Evolutionary conservation across 306 rosid genomes (phyloP).

Genomic region (Vigna radiata): DNA sequence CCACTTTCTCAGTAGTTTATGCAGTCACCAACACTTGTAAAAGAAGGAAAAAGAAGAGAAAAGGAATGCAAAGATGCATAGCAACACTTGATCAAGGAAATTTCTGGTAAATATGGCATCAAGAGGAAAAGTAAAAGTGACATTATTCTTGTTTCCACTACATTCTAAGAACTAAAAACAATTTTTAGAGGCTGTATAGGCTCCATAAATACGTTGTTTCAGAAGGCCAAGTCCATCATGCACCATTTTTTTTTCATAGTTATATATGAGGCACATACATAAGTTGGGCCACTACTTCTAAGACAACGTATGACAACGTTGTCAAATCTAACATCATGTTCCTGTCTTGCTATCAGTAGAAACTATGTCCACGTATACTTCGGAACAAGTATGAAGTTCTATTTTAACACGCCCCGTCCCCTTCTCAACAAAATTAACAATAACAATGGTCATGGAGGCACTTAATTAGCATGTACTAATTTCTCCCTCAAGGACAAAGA

Average conservation of each 20-base stretch:
- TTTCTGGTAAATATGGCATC: slow-evolving; percentile 23
- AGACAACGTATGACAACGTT: slow-evolving; percentile 28
- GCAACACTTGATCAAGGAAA: slow-evolving; percentile 19
- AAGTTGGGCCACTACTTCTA: slow-evolving; percentile 36
- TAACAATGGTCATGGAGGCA: no score
- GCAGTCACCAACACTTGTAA: neutral
- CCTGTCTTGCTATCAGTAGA: slow-evolving; percentile 38
- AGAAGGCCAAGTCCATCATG: slow-evolving; percentile 27
- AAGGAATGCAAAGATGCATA: slow-evolving; percentile 32
- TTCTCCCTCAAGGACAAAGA: no score
- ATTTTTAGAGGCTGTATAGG: slow-evolving; percentile 17
- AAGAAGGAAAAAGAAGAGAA: neutral
- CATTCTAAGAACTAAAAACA: slow-evolving; percentile 42
- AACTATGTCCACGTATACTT: neutral
- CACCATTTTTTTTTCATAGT: slow-evolving; percentile 6
- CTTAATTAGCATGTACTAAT: no score
- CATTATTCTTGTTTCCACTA: slow-evolving; percentile 43
- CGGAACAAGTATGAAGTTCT: neutral
- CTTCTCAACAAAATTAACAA: neutral
- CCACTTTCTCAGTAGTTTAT: neutral
- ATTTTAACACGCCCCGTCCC: neutral
- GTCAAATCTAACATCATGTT: slow-evolving; percentile 35
- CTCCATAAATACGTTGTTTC: slow-evolving; percentile 34
- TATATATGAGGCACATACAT: slow-evolving; percentile 23
- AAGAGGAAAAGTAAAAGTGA: slow-evolving; percentile 29